Conservation (phyloP, 208 protist species). For the Leishmania guyanensis region DNA sequence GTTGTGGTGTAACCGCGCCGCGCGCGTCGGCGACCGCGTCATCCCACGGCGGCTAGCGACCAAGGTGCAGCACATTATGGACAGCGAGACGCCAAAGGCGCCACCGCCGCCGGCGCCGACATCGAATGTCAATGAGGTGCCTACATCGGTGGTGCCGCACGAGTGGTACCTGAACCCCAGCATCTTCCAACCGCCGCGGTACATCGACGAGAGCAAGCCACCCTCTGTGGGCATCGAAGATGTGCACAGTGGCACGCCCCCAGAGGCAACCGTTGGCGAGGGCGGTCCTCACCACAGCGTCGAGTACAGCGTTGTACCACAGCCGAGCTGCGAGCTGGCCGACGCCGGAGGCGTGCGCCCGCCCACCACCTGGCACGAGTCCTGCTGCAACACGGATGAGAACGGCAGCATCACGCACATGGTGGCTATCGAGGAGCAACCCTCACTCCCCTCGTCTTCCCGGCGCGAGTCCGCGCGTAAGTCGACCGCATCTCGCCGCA, state of each 20-base stretch:
- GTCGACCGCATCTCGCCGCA: slow-evolving; percentile 5
- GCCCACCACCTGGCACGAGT: slow-evolving; percentile 15
- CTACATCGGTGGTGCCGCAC: slow-evolving; percentile 72
- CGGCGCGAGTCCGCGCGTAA: slow-evolving; percentile 9
- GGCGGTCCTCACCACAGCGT: slow-evolving; percentile 14
- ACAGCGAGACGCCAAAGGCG: slow-evolving; percentile 70
- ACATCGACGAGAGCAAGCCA: slow-evolving; percentile 15
- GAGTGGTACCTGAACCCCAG: slow-evolving; percentile 76
- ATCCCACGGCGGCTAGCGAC: slow-evolving; percentile 73
- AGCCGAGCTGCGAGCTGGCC: slow-evolving; percentile 15
- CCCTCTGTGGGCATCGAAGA: slow-evolving; percentile 4
- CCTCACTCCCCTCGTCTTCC: slow-evolving; percentile 5
- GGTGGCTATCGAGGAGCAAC: slow-evolving; percentile 28
- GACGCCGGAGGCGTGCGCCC: slow-evolving; percentile 5
- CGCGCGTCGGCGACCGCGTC: slow-evolving; percentile 63
- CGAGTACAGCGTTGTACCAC: slow-evolving; percentile 17
- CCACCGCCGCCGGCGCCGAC: slow-evolving; percentile 11
- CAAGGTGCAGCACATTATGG: slow-evolving; percentile 78
- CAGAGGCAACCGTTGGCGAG: background rate
- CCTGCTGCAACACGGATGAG: slow-evolving; percentile 10
- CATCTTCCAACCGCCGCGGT: slow-evolving; percentile 63
- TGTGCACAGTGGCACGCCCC: background rate
- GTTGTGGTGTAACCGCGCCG: slow-evolving; percentile 89
- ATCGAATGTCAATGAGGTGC: slow-evolving; percentile 52
- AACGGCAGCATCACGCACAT: slow-evolving; percentile 32